Conservation (phyloP, 805 yeast species). For the Pichia heedii region DNA sequence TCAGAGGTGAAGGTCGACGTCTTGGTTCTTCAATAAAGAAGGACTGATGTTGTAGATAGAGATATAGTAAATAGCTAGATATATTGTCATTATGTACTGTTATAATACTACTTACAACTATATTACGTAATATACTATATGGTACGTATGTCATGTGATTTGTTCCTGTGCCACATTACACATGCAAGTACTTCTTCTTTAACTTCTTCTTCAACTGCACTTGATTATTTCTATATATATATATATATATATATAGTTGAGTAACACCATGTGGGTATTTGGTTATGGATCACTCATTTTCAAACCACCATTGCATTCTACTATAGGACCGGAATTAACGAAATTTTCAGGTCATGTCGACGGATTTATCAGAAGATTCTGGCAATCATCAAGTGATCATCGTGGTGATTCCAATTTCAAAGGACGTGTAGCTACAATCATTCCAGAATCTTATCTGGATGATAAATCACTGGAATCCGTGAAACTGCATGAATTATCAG, state of each 20-base stretch:
- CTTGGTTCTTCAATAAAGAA: not conserved
- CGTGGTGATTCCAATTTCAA: slow-evolving; percentile 82
- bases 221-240: no score
- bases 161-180: no score
- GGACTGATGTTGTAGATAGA: no score
- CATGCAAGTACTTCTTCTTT: no score
- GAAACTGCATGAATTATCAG: not conserved
- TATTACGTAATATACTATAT: no score
- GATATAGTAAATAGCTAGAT: no score
- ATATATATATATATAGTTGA: no score
- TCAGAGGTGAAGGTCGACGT: not conserved
- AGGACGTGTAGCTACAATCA: slow-evolving; percentile 81
- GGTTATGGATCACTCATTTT: not conserved
- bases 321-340: slow-evolving; percentile 15
- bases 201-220: no score
- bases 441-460: slow-evolving; percentile 30
- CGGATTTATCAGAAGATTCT: slow-evolving; percentile 76
- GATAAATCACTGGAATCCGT: not conserved
- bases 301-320: not conserved
- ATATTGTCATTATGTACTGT: no score
- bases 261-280: not conserved
- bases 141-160: no score
- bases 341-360: slow-evolving; percentile 58
- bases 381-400: slow-evolving; percentile 89
- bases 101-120: no score